Percentiles rank a stretch among this genome's conserved stretches.
phyloP scores from a whole-genome alignment of 2,329 filamentous ascomycete species.

The Fusarium chuoi region DNA sequence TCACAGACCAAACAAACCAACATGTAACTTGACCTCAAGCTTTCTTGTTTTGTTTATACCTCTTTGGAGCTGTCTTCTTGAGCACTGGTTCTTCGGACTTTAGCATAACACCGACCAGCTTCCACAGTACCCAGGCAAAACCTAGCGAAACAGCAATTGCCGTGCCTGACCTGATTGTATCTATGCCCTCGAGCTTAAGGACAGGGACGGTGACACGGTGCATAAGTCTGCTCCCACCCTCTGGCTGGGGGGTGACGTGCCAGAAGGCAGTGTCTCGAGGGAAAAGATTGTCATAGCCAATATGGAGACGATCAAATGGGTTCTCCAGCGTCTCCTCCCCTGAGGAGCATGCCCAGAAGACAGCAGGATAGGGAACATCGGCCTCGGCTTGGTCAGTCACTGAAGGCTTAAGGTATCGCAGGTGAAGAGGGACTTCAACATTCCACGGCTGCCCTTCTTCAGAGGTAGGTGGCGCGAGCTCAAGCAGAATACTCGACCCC shows the following conservation, averaged over 20 bases:
- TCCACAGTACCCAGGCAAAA: constrained; percentile 76
- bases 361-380: constrained; percentile 79
- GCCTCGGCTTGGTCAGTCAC: constrained; percentile 63
- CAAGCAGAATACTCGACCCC: constrained; percentile 82
- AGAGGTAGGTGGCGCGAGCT: constrained; percentile 68
- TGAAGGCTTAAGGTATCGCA: constrained; percentile 80
- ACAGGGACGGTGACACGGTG: constrained; percentile 73
- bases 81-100: not conserved
- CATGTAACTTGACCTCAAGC: not conserved
- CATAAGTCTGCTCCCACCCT: constrained; percentile 54
- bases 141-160: constrained; percentile 68
- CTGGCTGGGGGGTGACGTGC: constrained; percentile 71
- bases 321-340: constrained; percentile 76
- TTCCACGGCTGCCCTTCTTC: constrained; percentile 64
- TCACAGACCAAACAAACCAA: not conserved
- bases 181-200: constrained; percentile 62
- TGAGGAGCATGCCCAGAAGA: constrained; percentile 90
- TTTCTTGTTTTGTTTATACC: constrained; percentile 32
- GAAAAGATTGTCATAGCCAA: constrained; percentile 90
- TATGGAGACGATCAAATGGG: constrained; percentile 84
- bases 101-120: constrained; percentile 51
- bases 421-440: constrained; percentile 80
- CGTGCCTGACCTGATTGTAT: constrained; percentile 65
- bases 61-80: constrained; percentile 29
- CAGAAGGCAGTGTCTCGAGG: constrained; percentile 82